These are phyloP conservation scores for Neonectria neomacrospora DNA, from an alignment of 2,329 filamentous ascomycete genomes.

Conservation along the genomic window DNA sequence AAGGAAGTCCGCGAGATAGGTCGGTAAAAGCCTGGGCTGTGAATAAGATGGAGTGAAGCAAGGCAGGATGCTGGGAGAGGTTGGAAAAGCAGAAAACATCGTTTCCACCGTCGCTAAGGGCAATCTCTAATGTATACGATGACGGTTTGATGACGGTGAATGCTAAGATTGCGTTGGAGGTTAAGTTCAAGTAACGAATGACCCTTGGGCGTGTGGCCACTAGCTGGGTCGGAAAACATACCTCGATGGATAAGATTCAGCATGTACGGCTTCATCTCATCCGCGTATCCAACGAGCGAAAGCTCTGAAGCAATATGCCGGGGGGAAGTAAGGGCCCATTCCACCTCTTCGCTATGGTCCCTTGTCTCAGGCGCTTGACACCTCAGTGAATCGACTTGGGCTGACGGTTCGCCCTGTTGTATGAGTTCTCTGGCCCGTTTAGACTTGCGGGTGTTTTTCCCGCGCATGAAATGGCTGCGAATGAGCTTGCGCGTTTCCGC, in stretches of 20 bases:
- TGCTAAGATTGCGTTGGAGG: conserved; percentile 8
- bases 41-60: conserved; percentile 42
- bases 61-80: conserved; percentile 33
- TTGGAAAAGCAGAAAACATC: conserved; percentile 37
- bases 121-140: conserved; percentile 29
- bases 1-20: neutral
- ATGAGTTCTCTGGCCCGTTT: conserved; percentile 15
- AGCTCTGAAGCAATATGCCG: conserved; percentile 30
- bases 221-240: neutral
- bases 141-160: conserved; percentile 37
- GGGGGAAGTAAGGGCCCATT: conserved; percentile 12
- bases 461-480: conserved; percentile 46
- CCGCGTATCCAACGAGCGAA: conserved; percentile 12
- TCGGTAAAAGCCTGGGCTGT: conserved; percentile 41
- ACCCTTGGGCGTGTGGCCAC: neutral
- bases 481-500: conserved; percentile 39
- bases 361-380: neutral
- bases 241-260: conserved; percentile 24
- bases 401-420: neutral
- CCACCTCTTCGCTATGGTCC: neutral
- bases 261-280: conserved; percentile 30
- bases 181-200: neutral
- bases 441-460: conserved; percentile 38
- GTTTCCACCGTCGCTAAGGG: conserved; percentile 18
- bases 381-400: neutral